These are phyloP conservation scores for Metschnikowia amazonensis DNA, from an alignment of 805 yeast species.

Conservation along the genomic window DNA sequence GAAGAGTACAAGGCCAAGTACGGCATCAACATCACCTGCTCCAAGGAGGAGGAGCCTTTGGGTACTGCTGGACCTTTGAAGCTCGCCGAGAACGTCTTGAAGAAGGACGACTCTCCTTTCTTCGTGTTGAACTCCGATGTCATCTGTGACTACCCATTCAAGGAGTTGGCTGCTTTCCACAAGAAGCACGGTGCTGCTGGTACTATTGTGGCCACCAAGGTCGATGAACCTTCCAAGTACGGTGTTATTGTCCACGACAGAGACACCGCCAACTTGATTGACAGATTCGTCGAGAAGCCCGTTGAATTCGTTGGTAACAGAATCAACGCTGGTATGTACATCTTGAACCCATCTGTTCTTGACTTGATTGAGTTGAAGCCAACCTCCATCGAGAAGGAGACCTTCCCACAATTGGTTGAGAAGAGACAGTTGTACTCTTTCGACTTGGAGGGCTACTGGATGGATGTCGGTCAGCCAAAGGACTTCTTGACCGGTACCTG, in stretches of 20 bases:
- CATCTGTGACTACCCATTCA: conserved; percentile 97
- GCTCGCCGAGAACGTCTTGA: conserved; percentile 89
- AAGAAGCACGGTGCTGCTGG: conserved; percentile 94
- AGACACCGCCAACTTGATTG: conserved; percentile 91
- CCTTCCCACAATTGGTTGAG: conserved; percentile 95
- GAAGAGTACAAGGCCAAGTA: conserved; percentile 91
- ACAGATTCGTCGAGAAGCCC: conserved; percentile 98
- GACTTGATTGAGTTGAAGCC: conserved; percentile 97
- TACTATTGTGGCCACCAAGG: conserved; percentile 98
- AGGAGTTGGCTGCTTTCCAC: conserved; percentile 90
- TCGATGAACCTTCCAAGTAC: conserved; percentile 98
- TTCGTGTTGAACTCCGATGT: conserved; percentile 98
- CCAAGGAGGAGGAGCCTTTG: conserved; percentile 98
- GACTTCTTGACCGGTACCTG: conserved; percentile 97
- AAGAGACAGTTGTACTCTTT: conserved; percentile 85
- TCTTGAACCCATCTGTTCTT: conserved; percentile 94
- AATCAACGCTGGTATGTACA: conserved; percentile 98
- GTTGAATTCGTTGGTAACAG: conserved; percentile 99
- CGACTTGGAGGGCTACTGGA: conserved; percentile 99
- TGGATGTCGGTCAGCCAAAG: conserved; percentile 99
- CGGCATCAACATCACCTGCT: conserved; percentile 92
- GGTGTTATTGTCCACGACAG: conserved; percentile 99
- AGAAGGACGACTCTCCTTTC: conserved; percentile 94
- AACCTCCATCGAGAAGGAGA: conserved; percentile 98
- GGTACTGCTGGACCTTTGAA: conserved; percentile 99